These are phyloP conservation scores for Candida multigemmis DNA, from an alignment of 805 yeast genomes.

Conservation along the genomic window DNA sequence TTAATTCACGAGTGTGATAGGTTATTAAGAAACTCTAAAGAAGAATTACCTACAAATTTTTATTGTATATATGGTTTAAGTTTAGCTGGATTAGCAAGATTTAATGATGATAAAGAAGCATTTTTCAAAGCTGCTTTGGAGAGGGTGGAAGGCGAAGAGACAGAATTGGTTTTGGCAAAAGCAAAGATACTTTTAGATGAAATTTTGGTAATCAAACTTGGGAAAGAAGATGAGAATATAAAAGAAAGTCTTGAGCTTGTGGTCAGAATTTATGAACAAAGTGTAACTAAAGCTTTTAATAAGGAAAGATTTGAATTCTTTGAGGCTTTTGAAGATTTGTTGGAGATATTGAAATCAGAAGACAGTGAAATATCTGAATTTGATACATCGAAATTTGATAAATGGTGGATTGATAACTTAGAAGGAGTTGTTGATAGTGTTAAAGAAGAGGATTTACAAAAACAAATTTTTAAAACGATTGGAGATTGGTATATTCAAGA, in stretches of 20 bases:
- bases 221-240: no score
- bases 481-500: no score
- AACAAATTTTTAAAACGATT: no score
- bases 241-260: constrained; percentile 14
- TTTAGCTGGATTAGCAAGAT: constrained; percentile 52
- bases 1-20: constrained; percentile 90
- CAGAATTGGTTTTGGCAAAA: constrained; percentile 41
- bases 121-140: constrained; percentile 68
- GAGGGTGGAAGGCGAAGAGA: constrained; percentile 53
- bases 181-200: constrained; percentile 48
- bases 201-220: constrained; percentile 53
- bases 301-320: constrained; percentile 42
- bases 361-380: no score
- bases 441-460: constrained; percentile 13
- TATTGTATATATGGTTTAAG: constrained; percentile 71
- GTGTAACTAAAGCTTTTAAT: constrained; percentile 26
- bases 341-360: no score
- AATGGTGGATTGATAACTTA: constrained; percentile 46
- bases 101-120: constrained; percentile 20
- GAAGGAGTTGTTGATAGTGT: constrained; percentile 51
- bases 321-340: constrained; percentile 53
- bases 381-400: no score
- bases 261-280: no score
- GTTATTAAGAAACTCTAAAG: constrained; percentile 41
- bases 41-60: constrained; percentile 38